Evolutionary conservation across 2,329 filamentous ascomycete species (phyloP).

Genomic region (Akanthomyces dipterigenus): DNA sequence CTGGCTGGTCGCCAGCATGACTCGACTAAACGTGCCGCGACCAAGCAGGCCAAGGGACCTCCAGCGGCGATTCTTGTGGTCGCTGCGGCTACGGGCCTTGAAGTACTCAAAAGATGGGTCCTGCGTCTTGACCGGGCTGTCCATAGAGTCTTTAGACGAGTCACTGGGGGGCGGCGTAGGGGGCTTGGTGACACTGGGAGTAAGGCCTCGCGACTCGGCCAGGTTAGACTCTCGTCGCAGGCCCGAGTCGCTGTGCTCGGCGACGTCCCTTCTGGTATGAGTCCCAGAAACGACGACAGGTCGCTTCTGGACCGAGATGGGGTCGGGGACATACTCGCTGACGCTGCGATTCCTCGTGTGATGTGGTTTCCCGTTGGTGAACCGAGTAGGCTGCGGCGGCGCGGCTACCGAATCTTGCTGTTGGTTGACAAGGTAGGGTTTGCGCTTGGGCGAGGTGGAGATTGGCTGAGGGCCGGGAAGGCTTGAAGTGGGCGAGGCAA

Average conservation of each 20-base stretch:
- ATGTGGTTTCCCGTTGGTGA: background rate
- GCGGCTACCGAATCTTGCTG: background rate
- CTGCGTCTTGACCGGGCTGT: conserved; percentile 35
- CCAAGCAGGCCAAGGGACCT: conserved; percentile 74
- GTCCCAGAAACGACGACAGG: conserved; percentile 67
- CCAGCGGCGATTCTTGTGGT: conserved; percentile 69
- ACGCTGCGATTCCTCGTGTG: conserved; percentile 74
- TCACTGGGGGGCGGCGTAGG: conserved; percentile 81
- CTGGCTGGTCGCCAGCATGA: conserved; percentile 83
- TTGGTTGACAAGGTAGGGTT: conserved; percentile 39
- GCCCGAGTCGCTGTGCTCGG: conserved; percentile 37
- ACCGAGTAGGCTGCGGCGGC: background rate
- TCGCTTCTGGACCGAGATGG: conserved; percentile 60
- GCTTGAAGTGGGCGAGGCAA: conserved; percentile 32
- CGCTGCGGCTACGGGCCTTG: conserved; percentile 58
- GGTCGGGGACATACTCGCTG: conserved; percentile 79
- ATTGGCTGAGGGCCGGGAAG: conserved; percentile 15
- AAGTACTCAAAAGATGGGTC: conserved; percentile 54
- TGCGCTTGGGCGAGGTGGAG: conserved; percentile 45
- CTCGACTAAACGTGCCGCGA: conserved; percentile 91
- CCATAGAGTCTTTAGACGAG: conserved; percentile 45
- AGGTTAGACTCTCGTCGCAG: conserved; percentile 74
- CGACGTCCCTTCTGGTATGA: conserved; percentile 34
- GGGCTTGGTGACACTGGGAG: conserved; percentile 49
- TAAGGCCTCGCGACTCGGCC: conserved; percentile 69